Base-by-base conservation (phyloP, 805 yeast genomes). In the Nakazawaea pomicola region DNA sequence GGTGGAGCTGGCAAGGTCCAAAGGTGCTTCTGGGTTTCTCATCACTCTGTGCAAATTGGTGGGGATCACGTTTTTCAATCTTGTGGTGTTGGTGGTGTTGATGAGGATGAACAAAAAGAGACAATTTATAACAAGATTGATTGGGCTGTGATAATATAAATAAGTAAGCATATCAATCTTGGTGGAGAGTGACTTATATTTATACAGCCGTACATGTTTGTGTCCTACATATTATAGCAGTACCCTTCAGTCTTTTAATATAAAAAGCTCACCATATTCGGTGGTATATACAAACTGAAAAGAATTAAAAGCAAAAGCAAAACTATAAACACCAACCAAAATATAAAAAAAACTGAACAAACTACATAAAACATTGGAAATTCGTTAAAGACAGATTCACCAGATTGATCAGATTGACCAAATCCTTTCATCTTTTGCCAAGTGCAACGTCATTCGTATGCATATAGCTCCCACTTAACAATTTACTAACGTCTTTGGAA, bases 401-500 rank as follows among this genome's bases (percentile, higher is more conserved):
- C n/a, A n/a, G n/a, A n/a, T n/a, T n/a, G n/a, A n/a, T 23, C 25
- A 23, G 10, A 23, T 23, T 17, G 17, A 35, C 38, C 36, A 33
- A 23, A 23, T 33, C 18, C 16, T 33, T 2, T 21, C 4, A 23
- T n/a, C 18, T n/a, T 8, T 15, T n/a, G 21, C 36, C 15, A 24
- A 24, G 6, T 24, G 10, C 10, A 11, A 4, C n/a, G n/a, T 28
- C 16, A 21, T 18, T 24, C 19, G 31, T 38, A 2, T 21, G 12
- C 29, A 34, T 12, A 16, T 34, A 40, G 15, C 18, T 40, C 4
- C 25, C 38, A 18, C 67, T 69, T 29, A 76, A 54, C 39, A 74
- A 54, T 29, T 68, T 64, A 49, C 84, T 83, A 21, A 93, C 91
- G 56, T 91, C 97, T 28, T 71, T 65, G 43, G 83, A 82, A 46